Evolutionary conservation across 2,329 filamentous ascomycete species (phyloP), one percentile per base, ranked within the genome.

Genomic region (Aspergillaceae sp.): DNA sequence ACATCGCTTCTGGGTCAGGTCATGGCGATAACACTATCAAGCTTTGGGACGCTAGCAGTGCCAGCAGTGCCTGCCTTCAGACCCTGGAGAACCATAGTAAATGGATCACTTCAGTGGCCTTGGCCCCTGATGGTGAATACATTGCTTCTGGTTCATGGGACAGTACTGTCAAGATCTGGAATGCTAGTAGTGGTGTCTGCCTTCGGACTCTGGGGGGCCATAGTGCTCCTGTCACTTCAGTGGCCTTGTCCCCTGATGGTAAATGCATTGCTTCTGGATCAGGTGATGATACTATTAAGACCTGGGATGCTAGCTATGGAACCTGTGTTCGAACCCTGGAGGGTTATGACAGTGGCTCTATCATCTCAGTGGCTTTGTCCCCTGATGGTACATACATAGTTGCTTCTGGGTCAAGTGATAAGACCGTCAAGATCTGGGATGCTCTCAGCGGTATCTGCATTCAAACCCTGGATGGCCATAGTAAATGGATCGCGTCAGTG

Each of bases 271-370:
- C 55, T 29, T 62, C 58, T 29, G 49, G 26, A 26, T 61, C 57
- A 1, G 2, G 30, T 7, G 56, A 64, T 46, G 38, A 45, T 0
- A 61, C 52, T 4, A 40, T 62, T 19, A 51, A 46, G 42, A 44
- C 62, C 28, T 63, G 54, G 60, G 50, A 62, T 49, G 35, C 94
- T 8, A 29, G 37, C 6, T n/a, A 29, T 8, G n/a, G 26, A 28
- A 6, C 19, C 19, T 40, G 37, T 26, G 19, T 29, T 65, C 29
- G 36, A 32, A 29, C 41, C n/a, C 41, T 43, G 3, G 32, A 43
- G 10, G 41, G 57, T 9, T 50, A 64, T 48, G 19, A 19, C 19
- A 43, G 30, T 32, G 5, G 9, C 4, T n/a, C 0, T 4, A 19
- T 45, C 7, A 33, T 0, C 4, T 48, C 45, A 27, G 51, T 62